Evolutionary conservation across 2,329 filamentous ascomycete species (phyloP), one percentile per base, ranked within the genome.

Genomic region (Calonectria pauciramosa): DNA sequence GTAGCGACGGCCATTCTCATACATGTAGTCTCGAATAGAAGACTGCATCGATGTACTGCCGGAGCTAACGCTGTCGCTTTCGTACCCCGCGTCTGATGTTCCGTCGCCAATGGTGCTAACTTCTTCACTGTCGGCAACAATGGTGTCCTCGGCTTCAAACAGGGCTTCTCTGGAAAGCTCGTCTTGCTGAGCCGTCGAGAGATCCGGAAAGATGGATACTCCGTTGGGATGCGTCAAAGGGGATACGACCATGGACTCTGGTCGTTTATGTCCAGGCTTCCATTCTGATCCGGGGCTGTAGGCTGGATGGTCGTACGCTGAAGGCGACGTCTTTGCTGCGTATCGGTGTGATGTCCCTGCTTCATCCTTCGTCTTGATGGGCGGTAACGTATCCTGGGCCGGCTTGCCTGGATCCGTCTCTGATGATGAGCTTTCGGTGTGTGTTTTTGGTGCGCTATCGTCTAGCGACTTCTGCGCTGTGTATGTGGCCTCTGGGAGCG

Each of bases 1-100:
- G 73, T 92, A 92, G 32, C 90, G 86, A 30, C 90, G 86, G n/a
- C 91, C 91, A 78, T 92, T 91, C 78, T 91, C 90, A 71, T 85
- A 87, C 64, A 86, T 84, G 76, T 90, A 92, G 74, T 91, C 87
- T 54, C 87, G 83, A 30, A 90, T 84, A 47, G 83, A 84, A 3
- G 85, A 86, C 54, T 82, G 81, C 13, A 85, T 80, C 13, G 85
- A 86, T 14, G 85, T 86, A 67, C 83, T 86, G 38, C 78, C 84
- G 23, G 84, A 84, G 54, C 82, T 84, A 44, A 82, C 76, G 10
- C 76, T 81, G 34, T 86, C 85, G 16, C 84, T 86, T 44, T 83
- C 84, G 51, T 86, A 86, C 5, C 85, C 85, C 18, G 80, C 84
- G 73, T 86, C 85, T 7, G 84, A 82, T 13, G 72, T 70, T 16